Percentiles rank a stretch among this genome's conserved stretches.
Conservation (phyloP, 2,329 filamentous ascomycete genomes). For the Shiraia sp. region DNA sequence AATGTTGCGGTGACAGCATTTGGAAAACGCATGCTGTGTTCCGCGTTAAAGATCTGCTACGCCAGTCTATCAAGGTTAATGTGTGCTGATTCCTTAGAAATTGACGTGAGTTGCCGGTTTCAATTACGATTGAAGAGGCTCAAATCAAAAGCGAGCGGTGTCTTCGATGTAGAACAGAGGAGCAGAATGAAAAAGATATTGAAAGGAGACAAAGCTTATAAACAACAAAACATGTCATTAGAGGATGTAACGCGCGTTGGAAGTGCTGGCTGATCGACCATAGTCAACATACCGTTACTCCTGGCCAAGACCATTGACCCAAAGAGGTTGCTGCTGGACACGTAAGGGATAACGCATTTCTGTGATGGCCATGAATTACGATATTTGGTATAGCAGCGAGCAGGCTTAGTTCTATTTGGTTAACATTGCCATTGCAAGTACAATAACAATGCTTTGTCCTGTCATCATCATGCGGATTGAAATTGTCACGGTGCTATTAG, state of each 20-base stretch:
- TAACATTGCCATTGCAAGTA: no score
- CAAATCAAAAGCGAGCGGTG: slow-evolving; percentile 30
- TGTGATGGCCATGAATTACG: slow-evolving; percentile 2
- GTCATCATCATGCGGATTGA: no score
- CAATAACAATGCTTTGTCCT: no score
- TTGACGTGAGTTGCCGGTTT: slow-evolving; percentile 22
- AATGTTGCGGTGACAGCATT: slow-evolving; percentile 32
- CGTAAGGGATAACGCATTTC: slow-evolving; percentile 15
- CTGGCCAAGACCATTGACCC: slow-evolving; percentile 23
- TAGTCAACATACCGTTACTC: slow-evolving; percentile 19
- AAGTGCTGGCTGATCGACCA: slow-evolving; percentile 18
- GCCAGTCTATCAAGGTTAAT: no score
- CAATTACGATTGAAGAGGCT: slow-evolving; percentile 18
- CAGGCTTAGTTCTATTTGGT: neutral
- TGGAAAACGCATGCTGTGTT: slow-evolving; percentile 35
- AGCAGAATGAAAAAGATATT: slow-evolving; percentile 20
- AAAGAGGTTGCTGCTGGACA: slow-evolving; percentile 15
- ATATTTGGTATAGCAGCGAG: neutral
- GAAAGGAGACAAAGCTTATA: slow-evolving; percentile 27
- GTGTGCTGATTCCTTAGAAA: slow-evolving; percentile 1
- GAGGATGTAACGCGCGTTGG: slow-evolving; percentile 21
- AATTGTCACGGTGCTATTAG: no score
- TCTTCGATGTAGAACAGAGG: slow-evolving; percentile 25
- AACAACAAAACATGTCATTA: slow-evolving; percentile 10
- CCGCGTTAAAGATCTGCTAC: slow-evolving; percentile 3